Percentiles rank a stretch among this genome's conserved stretches.
These are phyloP conservation scores for Claviceps sp. DNA, from an alignment of 2,329 filamentous ascomycete genomes.

Conservation along the genomic window DNA sequence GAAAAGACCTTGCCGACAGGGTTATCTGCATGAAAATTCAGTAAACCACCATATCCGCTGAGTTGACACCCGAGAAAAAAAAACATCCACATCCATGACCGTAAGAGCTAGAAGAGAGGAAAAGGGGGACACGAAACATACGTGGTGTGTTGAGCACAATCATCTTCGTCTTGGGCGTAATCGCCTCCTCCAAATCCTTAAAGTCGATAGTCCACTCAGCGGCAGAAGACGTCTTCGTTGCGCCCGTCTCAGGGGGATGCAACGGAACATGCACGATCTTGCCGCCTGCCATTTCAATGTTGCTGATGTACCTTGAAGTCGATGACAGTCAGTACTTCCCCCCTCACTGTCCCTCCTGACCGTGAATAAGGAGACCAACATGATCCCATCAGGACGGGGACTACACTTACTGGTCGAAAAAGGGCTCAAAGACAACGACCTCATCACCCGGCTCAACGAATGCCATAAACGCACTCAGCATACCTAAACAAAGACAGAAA, in stretches of 20 bases:
- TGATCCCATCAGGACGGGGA: too few species aligned
- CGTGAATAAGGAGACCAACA: neutral
- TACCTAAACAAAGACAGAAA: conserved; percentile 29
- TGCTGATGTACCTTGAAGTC: conserved; percentile 56
- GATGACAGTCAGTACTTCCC: neutral
- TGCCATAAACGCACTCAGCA: conserved; percentile 95
- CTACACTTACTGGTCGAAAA: conserved; percentile 71
- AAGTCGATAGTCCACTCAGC: conserved; percentile 83
- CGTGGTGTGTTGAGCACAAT: conserved; percentile 73
- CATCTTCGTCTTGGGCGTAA: conserved; percentile 88
- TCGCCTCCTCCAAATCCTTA: conserved; percentile 63
- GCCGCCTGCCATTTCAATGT: conserved; percentile 96
- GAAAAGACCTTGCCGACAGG: conserved; percentile 94
- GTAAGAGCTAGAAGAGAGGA: neutral
- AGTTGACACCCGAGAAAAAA: neutral
- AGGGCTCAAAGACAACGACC: conserved; percentile 95
- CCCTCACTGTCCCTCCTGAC: neutral
- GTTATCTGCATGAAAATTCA: conserved; percentile 48
- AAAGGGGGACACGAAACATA: conserved; percentile 13
- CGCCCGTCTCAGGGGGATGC: conserved; percentile 73
- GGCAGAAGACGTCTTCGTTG: conserved; percentile 66
- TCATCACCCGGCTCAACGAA: conserved; percentile 93
- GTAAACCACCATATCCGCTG: neutral
- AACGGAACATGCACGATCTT: conserved; percentile 93
- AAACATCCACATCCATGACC: too few species aligned